Evolutionary conservation across 352 stramenopile species (phyloP), one percentile per base, ranked within the genome.

Genomic region (Globisporangium okanoganense): DNA sequence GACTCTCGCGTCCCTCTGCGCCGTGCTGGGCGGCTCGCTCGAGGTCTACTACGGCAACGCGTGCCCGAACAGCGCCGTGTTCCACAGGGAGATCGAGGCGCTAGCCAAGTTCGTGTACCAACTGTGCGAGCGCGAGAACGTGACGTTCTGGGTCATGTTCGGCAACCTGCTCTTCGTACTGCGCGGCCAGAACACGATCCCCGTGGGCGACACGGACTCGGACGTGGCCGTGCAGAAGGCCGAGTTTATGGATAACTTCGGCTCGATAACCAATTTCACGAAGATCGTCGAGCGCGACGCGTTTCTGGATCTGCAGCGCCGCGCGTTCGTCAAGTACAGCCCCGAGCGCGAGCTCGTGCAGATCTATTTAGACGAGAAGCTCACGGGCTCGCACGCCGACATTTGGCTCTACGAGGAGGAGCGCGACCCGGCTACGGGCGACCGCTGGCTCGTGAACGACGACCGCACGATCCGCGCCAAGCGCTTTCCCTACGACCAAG

Each of bases 381-480:
- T 79, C 44, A 55, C 62, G 12, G 81, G 81, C 22, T 79, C 83
- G 7, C 83, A 92, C 50, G 81, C 81, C 5, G 83, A 92, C 58
- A 90, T 92, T 48, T 92, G 83, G 83, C 74, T 92, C 12, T 92
- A 90, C 69, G 64, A 63, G 4, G 77, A 90, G 45, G 76, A 85
- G 41, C 38, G 69, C 14, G 76, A 87, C 45, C 5, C 61, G 2
- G 47, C 45, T 3, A 79, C 70, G 2, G 63, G 62, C 9, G 59
- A 27, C 2, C 72, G 72, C 48, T 92, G 66, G 64, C 69, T 92
- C 35, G 81, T 92, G 27, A 87, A 92, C 67, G 59, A 78, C 9
- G 83, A 92, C 62, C 77, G 81, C 31, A 92, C 83, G 12, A 88
- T 92, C 53, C 59, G 81, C 49, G 70, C 75, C 53, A 84, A 90